These are phyloP conservation scores for Wickerhamomyces alni DNA, from an alignment of 805 yeast species.

Conservation along the genomic window DNA sequence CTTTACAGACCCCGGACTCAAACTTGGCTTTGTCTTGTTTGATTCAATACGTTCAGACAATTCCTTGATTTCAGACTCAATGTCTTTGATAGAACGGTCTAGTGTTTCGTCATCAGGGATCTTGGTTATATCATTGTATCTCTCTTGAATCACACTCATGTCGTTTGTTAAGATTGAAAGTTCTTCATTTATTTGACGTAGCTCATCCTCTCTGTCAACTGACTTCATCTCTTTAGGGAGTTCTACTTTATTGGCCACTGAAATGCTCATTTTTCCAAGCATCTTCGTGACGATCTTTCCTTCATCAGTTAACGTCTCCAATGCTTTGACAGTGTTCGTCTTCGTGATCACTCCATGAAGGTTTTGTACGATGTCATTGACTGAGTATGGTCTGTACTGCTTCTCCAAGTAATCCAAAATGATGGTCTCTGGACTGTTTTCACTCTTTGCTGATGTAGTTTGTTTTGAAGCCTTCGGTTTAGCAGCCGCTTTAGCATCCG, in stretches of 20 bases:
- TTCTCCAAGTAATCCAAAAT: conserved; percentile 33
- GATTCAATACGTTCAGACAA: conserved; percentile 4
- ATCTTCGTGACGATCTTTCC: conserved; percentile 31
- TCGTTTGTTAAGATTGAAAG: neutral
- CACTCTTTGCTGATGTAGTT: no score
- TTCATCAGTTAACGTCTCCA: conserved; percentile 30
- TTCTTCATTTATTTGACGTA: neutral
- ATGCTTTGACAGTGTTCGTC: conserved; percentile 26
- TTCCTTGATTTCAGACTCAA: conserved; percentile 2
- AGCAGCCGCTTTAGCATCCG: no score
- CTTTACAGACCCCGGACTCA: conserved; percentile 7
- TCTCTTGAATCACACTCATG: conserved; percentile 1
- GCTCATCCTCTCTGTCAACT: neutral
- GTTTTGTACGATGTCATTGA: conserved; percentile 40
- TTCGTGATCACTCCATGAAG: conserved; percentile 36
- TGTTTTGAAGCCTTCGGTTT: no score
- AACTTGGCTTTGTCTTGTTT: conserved; percentile 1
- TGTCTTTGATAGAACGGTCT: neutral
- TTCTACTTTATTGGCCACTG: conserved; percentile 33
- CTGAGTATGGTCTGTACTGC: conserved; percentile 44
- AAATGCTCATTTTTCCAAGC: conserved; percentile 39
- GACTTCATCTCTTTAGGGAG: conserved; percentile 2
- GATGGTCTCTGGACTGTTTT: conserved; percentile 23
- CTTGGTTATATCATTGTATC: conserved; percentile 6
- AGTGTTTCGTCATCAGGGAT: conserved; percentile 12